Conservation (phyloP, 805 yeast species). For the Cephaloascus albidus region DNA sequence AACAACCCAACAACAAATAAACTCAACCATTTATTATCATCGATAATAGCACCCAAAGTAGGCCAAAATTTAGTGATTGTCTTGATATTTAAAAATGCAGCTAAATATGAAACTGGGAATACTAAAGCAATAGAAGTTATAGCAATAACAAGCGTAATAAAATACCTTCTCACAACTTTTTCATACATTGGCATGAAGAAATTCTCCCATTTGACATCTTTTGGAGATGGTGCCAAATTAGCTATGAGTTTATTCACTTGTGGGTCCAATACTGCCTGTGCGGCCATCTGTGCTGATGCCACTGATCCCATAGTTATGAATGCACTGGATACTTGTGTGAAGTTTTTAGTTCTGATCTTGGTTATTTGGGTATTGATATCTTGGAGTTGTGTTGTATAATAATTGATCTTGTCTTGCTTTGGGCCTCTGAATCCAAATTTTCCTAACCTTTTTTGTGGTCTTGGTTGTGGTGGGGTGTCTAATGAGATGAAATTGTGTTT, state of each 20-base stretch:
- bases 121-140: constrained; percentile 42
- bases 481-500: not conserved
- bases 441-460: constrained; percentile 12
- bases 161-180: constrained; percentile 23
- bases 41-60: constrained; percentile 41
- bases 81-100: constrained; percentile 46
- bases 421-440: constrained; percentile 10
- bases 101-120: constrained; percentile 46
- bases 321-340: constrained; percentile 35
- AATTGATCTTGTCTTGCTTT: constrained; percentile 19
- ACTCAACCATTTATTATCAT: constrained; percentile 40
- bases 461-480: constrained; percentile 1
- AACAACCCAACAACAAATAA: constrained; percentile 52
- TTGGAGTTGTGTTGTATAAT: constrained; percentile 21
- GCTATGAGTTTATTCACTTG: constrained; percentile 32
- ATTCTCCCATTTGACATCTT: constrained; percentile 36
- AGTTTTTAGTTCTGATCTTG: constrained; percentile 17
- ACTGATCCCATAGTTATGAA: constrained; percentile 38
- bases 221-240: constrained; percentile 36
- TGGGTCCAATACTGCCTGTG: constrained; percentile 35
- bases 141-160: constrained; percentile 32
- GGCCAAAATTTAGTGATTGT: constrained; percentile 53
- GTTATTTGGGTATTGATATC: constrained; percentile 29
- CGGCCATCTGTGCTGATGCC: constrained; percentile 40
- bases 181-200: constrained; percentile 29